These are phyloP conservation scores for Podila epicladia DNA, from an alignment of 192 early-diverging fungal genomes.

Conservation along the genomic window DNA sequence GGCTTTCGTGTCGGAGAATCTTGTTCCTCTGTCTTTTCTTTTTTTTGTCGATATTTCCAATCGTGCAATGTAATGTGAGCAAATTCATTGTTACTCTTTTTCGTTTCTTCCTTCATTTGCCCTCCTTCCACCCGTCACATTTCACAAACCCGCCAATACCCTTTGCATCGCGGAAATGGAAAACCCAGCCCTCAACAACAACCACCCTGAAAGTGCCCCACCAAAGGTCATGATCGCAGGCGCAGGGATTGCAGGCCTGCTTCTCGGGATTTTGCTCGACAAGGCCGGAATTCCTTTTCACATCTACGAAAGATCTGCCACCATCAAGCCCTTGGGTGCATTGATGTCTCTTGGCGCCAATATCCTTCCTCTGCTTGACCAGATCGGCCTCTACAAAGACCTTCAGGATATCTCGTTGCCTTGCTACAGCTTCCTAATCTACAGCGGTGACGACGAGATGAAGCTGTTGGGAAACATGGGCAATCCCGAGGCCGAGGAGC, in stretches of 20 bases:
- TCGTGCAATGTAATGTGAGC: no score
- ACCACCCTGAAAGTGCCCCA: no score
- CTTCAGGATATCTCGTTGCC: conserved; percentile 6
- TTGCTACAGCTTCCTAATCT: background rate
- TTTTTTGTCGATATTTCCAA: no score
- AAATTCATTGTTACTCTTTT: no score
- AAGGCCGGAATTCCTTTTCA: conserved; percentile 13
- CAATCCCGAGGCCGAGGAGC: background rate
- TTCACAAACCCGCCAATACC: no score
- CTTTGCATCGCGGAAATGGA: no score
- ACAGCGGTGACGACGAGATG: background rate
- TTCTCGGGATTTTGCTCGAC: conserved; percentile 19
- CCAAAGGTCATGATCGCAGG: conserved; percentile 28
- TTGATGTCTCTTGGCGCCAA: conserved; percentile 22
- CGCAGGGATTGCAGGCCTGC: conserved; percentile 20
- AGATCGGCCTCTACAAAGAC: conserved; percentile 19
- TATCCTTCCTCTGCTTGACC: conserved; percentile 21
- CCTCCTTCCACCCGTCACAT: no score
- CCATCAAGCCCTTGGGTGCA: conserved; percentile 2
- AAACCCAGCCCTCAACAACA: no score
- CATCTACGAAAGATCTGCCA: conserved; percentile 14
- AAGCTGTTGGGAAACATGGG: conserved; percentile 1
- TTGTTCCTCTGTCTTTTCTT: no score
- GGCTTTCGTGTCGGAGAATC: no score
- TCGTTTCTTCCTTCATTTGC: no score